phyloP scores from a whole-genome alignment of 1,139 yeast species.

The Wickerhamomyces sp. region DNA sequence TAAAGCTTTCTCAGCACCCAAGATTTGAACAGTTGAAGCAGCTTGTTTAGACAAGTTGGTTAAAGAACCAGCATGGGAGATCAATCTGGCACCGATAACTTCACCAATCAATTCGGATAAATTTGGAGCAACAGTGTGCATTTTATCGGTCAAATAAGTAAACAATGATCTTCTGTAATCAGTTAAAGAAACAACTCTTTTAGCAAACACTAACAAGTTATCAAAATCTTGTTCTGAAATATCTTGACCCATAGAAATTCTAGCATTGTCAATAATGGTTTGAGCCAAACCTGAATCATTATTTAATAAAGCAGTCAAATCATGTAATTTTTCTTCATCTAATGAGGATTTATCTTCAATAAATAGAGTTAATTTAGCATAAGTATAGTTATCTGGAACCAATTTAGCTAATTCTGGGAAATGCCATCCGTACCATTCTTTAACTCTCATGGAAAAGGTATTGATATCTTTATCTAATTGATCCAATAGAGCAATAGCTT shows the following conservation, averaged over 20 bases:
- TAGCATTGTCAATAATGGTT: slow-evolving; percentile 84
- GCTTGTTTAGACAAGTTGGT: slow-evolving; percentile 96
- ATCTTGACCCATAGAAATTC: slow-evolving; percentile 99
- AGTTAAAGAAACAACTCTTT: slow-evolving; percentile 88
- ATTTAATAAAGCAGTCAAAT: slow-evolving; percentile 79
- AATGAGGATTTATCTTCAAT: slow-evolving; percentile 86
- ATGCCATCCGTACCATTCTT: slow-evolving; percentile 99
- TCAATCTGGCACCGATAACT: slow-evolving; percentile 96
- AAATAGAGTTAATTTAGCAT: slow-evolving; percentile 76
- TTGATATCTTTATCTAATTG: slow-evolving; percentile 96
- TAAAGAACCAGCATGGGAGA: slow-evolving; percentile 96
- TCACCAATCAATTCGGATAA: slow-evolving; percentile 95
- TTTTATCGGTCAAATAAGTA: slow-evolving; percentile 86
- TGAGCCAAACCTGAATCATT: slow-evolving; percentile 95
- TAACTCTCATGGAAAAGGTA: slow-evolving; percentile 96
- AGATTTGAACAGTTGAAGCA: slow-evolving; percentile 96
- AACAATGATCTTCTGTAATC: slow-evolving; percentile 88
- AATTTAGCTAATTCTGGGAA: slow-evolving; percentile 98
- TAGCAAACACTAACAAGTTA: slow-evolving; percentile 86
- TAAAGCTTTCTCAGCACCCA: slow-evolving; percentile 98
- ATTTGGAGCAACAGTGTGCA: slow-evolving; percentile 98
- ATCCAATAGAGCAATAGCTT: slow-evolving; percentile 94
- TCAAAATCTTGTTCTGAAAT: slow-evolving; percentile 90
- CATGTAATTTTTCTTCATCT: slow-evolving; percentile 81
- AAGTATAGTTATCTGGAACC: slow-evolving; percentile 86